A percentile compares a stretch with the other conserved stretches of the same genome.
Conservation (phyloP, 192 early-diverging fungal genomes). For the Diversispora epigaea region DNA sequence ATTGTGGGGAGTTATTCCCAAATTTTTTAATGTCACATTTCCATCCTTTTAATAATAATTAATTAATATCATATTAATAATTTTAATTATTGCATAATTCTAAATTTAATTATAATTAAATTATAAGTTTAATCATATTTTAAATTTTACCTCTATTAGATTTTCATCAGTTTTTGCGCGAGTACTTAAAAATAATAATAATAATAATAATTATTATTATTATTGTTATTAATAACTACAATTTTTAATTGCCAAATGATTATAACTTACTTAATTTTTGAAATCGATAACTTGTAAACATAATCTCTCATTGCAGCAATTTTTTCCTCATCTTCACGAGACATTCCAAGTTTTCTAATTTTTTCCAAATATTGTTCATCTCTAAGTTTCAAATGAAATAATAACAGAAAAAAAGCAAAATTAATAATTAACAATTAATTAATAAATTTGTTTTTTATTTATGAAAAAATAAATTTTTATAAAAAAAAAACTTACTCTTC, state of each 20-base stretch:
- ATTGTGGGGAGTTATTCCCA: conserved; percentile 68
- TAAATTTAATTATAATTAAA: too few species aligned
- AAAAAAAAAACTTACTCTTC: conserved; percentile 45
- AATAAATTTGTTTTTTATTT: neutral
- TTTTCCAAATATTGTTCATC: conserved; percentile 53
- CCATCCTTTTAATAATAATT: conserved; percentile 33
- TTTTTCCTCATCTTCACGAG: conserved; percentile 73
- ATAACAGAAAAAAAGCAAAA: neutral
- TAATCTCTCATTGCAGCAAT: conserved; percentile 71
- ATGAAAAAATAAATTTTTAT: neutral
- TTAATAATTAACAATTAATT: neutral
- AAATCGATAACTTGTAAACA: conserved; percentile 69
- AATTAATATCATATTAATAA: neutral
- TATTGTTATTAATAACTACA: neutral
- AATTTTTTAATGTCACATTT: conserved; percentile 50
- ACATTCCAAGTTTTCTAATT: conserved; percentile 69
- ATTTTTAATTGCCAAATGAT: neutral
- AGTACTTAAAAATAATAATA: conserved; percentile 10
- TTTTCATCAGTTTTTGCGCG: conserved; percentile 36
- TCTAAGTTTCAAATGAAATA: conserved; percentile 33
- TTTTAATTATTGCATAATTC: neutral
- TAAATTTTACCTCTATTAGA: conserved; percentile 27
- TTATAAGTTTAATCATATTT: neutral
- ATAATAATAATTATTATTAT: neutral
- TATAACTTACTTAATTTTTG: conserved; percentile 40